phyloP scores from a whole-genome alignment of 805 yeast genomes.

The Zygosaccharomyces rouxii region DNA sequence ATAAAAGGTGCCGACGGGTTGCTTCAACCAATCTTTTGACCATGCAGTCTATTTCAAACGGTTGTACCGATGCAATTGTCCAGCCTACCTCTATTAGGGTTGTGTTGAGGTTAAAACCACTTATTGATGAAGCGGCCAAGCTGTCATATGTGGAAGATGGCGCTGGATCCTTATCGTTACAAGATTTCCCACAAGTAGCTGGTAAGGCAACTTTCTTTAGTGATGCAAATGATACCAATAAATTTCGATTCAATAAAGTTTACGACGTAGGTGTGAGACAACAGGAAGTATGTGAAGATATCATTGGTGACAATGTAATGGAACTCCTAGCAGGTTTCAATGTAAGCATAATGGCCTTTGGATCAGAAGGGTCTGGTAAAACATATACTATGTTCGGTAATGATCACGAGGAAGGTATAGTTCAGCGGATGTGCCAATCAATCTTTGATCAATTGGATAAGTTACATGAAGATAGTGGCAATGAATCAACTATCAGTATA shows the following conservation, averaged over 20 bases:
- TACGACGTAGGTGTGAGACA: slow-evolving; percentile 37
- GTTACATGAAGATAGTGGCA: slow-evolving; percentile 36
- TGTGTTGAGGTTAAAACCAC: slow-evolving; percentile 8
- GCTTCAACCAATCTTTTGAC: neutral
- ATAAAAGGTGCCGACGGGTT: neutral
- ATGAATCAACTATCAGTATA: slow-evolving; percentile 63
- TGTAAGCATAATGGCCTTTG: slow-evolving; percentile 73
- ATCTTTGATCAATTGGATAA: slow-evolving; percentile 53
- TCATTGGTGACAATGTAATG: slow-evolving; percentile 6
- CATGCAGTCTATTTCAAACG: neutral
- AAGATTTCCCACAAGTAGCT: slow-evolving; percentile 3
- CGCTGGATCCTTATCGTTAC: slow-evolving; percentile 2
- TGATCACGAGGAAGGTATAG: slow-evolving; percentile 52
- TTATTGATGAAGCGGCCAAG: slow-evolving; percentile 2
- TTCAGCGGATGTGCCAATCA: slow-evolving; percentile 66
- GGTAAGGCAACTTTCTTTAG: neutral
- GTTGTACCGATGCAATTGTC: neutral
- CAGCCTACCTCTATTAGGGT: slow-evolving; percentile 7
- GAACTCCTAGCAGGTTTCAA: slow-evolving; percentile 52
- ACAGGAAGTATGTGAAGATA: slow-evolving; percentile 1
- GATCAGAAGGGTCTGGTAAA: slow-evolving; percentile 77
- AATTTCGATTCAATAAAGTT: slow-evolving; percentile 47
- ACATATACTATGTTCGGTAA: slow-evolving; percentile 73
- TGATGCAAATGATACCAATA: slow-evolving; percentile 31
- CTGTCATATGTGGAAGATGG: slow-evolving; percentile 10